Base-by-base conservation (phyloP, 129 eudicot genomes). In the Escallonia rubra region DNA sequence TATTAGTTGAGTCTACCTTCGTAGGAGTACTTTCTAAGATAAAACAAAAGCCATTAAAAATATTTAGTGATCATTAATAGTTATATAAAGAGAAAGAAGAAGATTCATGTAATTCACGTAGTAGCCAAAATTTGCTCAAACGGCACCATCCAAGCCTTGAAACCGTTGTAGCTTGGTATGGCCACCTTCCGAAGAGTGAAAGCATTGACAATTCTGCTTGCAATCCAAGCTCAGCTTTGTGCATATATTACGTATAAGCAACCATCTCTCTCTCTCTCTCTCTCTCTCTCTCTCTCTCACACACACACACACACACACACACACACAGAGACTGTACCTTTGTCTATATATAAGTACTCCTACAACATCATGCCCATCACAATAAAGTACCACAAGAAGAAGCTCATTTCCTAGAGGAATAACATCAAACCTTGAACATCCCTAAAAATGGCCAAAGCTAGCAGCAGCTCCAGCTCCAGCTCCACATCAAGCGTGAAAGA, bases 401-500 rank as follows among this genome's bases (percentile, higher is more conserved):
- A 13, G 38, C 43, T 6, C 51, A 16, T 14, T 44, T 6, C 43
- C 45, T 11, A 4, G 2, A 12, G 8, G 7, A 7, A n/a, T 38
- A 10, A 34, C 38, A 45, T 6, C 52, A 46, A 59, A 41, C 16
- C 41, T 42, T 52, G 48, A 47, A 16, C 49, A 8, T 14, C 2
- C 43, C 3, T 3, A 49, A 47, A 61, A 59, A 66, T 77, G 74
- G 54, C 76, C 42, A 23, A 61, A 63, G 1, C 34, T 23, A 23
- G 34, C 34, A 13, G 79, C 13, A 54, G 23, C 57, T 7, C 9
- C 12, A 3, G 11, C 2, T n/a, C 51, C n/a, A 5, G 23, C 10
- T 34, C 16, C 52, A 8, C 59, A 55, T 62, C 70, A 42, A 73
- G 67, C 74, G 9, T 82, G 11, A 70, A 72, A 44, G 65, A 67